Percentiles rank a stretch among this genome's conserved stretches.
phyloP scores from a whole-genome alignment of 2,329 filamentous ascomycete genomes.

The Emmonsiellopsis sp. region DNA sequence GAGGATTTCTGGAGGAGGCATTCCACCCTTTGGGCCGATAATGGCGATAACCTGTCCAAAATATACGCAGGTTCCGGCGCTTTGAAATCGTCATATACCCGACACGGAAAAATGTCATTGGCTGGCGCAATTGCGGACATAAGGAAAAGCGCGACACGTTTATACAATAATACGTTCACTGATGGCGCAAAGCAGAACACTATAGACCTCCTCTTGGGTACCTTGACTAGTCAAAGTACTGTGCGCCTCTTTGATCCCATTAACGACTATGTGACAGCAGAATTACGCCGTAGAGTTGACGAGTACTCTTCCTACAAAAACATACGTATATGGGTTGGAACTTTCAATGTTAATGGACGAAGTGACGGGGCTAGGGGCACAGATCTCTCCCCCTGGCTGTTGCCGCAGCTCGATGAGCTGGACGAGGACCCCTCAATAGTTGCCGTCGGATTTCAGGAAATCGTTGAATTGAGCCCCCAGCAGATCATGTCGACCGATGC shows the following conservation, averaged over 20 bases:
- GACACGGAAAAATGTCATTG: slow-evolving; percentile 90
- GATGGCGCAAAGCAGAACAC: slow-evolving; percentile 89
- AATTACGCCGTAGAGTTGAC: slow-evolving; percentile 54
- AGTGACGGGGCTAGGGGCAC: slow-evolving; percentile 60
- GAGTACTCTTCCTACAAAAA: slow-evolving; percentile 68
- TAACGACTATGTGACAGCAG: slow-evolving; percentile 75
- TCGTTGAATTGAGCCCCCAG: slow-evolving; percentile 93
- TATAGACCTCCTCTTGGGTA: slow-evolving; percentile 84
- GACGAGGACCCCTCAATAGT: slow-evolving; percentile 69
- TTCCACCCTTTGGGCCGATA: slow-evolving; percentile 92
- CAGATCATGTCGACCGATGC: slow-evolving; percentile 99
- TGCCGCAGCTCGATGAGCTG: slow-evolving; percentile 47
- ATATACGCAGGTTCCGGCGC: slow-evolving; percentile 97
- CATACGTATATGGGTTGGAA: slow-evolving; percentile 77
- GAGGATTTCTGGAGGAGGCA: slow-evolving; percentile 88
- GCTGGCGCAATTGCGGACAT: slow-evolving; percentile 91
- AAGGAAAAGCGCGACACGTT: slow-evolving; percentile 81
- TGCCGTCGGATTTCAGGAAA: slow-evolving; percentile 91
- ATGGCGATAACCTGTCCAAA: slow-evolving; percentile 84
- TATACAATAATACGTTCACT: slow-evolving; percentile 96
- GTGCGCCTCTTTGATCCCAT: slow-evolving; percentile 90
- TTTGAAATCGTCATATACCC: slow-evolving; percentile 88
- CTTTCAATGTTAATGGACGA: slow-evolving; percentile 90
- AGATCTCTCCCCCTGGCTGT: slow-evolving; percentile 80
- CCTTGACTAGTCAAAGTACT: slow-evolving; percentile 70